Evolutionary conservation across 352 stramenopile genomes (phyloP).

Genomic region (Sclerospora graminicola): DNA sequence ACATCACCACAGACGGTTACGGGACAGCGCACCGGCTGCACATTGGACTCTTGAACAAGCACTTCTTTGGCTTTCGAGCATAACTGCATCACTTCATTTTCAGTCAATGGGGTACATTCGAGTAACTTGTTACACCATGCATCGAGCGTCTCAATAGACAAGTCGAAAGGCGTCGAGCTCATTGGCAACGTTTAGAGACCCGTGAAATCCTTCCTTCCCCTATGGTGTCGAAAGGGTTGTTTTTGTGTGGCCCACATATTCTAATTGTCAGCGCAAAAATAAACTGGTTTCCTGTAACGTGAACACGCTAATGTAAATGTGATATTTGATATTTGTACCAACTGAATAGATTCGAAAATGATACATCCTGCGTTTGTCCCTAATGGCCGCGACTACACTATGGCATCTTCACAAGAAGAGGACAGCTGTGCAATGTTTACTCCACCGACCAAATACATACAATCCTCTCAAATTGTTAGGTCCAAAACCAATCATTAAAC

Average conservation of each 20-base stretch:
- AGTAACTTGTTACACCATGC: slow-evolving; percentile 92
- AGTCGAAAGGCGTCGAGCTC: slow-evolving; percentile 50
- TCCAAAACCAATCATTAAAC: no score
- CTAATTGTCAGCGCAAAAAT: no score
- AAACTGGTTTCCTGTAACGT: no score
- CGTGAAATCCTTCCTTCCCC: slow-evolving; percentile 8
- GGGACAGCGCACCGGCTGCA: slow-evolving; percentile 92
- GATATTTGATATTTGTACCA: slow-evolving; percentile 9
- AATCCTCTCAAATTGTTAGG: no score
- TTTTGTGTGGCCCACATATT: no score
- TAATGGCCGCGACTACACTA: slow-evolving; percentile 18
- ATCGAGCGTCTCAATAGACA: slow-evolving; percentile 87
- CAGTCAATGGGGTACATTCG: slow-evolving; percentile 89
- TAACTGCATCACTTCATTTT: slow-evolving; percentile 93
- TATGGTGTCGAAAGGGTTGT: no score
- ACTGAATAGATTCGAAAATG: slow-evolving; percentile 16
- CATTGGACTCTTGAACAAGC: slow-evolving; percentile 95
- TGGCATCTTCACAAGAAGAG: slow-evolving; percentile 4
- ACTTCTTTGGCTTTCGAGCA: slow-evolving; percentile 94
- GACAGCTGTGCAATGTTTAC: slow-evolving; percentile 20
- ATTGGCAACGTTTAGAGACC: slow-evolving; percentile 10
- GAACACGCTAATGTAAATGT: slow-evolving; percentile 15
- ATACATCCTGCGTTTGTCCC: slow-evolving; percentile 11
- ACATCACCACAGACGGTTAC: slow-evolving; percentile 98
- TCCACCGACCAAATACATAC: slow-evolving; percentile 28